Percentiles rank a stretch among this genome's conserved stretches.
Evolutionary conservation across 139 green algal genomes (phyloP).

Genomic region (Chlorella vulgaris): DNA sequence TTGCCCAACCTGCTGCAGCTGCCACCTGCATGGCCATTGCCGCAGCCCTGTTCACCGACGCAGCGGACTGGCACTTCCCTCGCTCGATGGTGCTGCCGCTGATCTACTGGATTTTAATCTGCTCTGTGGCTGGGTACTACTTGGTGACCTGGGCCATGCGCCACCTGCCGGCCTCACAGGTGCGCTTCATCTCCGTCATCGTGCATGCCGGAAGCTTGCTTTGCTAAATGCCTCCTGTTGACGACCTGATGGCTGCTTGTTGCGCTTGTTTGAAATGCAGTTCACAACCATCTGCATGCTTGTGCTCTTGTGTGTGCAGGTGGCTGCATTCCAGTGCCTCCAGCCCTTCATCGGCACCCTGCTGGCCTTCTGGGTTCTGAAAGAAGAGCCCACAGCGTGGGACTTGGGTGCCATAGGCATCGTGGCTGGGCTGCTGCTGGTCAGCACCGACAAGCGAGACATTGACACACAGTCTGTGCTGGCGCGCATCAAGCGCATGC

Average conservation of each 20-base stretch:
- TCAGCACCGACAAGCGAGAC: slow-evolving; percentile 34
- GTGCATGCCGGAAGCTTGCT: too few species aligned
- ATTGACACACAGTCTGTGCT: slow-evolving; percentile 3
- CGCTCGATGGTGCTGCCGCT: slow-evolving; percentile 48
- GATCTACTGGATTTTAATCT: slow-evolving; percentile 70
- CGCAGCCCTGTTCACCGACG: slow-evolving; percentile 22
- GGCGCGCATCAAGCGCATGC: background rate
- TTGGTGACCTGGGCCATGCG: slow-evolving; percentile 66
- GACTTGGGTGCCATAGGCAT: slow-evolving; percentile 67
- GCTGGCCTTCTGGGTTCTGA: slow-evolving; percentile 62
- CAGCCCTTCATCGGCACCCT: slow-evolving; percentile 73
- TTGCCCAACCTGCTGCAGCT: too few species aligned
- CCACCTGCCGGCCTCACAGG: slow-evolving; percentile 65
- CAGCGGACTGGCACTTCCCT: slow-evolving; percentile 47
- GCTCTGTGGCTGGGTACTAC: slow-evolving; percentile 68
- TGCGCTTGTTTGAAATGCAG: background rate
- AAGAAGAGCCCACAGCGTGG: slow-evolving; percentile 58
- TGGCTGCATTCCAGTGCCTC: slow-evolving; percentile 73
- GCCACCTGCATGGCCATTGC: slow-evolving; percentile 50
- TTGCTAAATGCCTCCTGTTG: too few species aligned
- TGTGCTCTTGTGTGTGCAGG: slow-evolving; percentile 35
- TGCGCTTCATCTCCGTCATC: slow-evolving; percentile 4
- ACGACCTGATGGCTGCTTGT: background rate
- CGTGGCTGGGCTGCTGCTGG: slow-evolving; percentile 58
- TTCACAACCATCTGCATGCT: background rate